Percentiles rank a stretch among this genome's conserved stretches.
These are phyloP conservation scores for Fragaria vesca DNA, from an alignment of 306 rosid genomes.

Conservation along the genomic window DNA sequence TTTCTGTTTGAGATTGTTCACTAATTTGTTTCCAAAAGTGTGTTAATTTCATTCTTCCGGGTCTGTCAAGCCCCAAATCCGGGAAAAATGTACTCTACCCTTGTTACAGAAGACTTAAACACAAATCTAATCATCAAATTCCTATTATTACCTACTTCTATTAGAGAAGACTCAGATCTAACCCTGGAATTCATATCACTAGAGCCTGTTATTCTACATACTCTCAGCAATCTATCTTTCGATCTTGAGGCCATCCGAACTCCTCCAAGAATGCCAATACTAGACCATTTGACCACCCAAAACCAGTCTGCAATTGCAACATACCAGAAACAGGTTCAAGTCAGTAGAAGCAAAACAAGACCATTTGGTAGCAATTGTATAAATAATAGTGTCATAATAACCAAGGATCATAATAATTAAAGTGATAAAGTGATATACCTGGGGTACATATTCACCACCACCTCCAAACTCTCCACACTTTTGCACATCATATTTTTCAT, in stretches of 20 bases:
- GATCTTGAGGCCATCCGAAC: constrained; percentile 91
- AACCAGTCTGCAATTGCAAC: constrained; percentile 76
- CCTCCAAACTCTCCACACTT: constrained; percentile 78
- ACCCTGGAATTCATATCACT: background rate
- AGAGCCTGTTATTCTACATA: background rate
- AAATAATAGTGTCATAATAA: background rate
- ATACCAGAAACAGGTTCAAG: constrained; percentile 16
- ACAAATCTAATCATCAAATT: background rate
- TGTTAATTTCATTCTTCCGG: background rate
- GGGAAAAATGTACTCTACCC: background rate
- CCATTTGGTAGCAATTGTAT: background rate
- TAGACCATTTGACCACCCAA: constrained; percentile 96
- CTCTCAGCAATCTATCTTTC: constrained; percentile 43
- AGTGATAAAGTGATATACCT: constrained; percentile 41
- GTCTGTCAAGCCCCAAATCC: background rate
- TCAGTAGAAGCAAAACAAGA: background rate
- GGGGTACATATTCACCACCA: constrained; percentile 82
- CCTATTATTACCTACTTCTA: background rate
- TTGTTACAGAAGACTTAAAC: background rate
- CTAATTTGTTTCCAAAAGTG: background rate
- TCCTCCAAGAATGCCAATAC: constrained; percentile 91
- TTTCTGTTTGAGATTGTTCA: background rate
- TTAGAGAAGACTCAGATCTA: background rate
- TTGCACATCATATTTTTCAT: constrained; percentile 74
- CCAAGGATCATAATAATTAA: background rate